Conservation (phyloP, 176 grass and related monocot species). For the Triticum timopheevii region DNA sequence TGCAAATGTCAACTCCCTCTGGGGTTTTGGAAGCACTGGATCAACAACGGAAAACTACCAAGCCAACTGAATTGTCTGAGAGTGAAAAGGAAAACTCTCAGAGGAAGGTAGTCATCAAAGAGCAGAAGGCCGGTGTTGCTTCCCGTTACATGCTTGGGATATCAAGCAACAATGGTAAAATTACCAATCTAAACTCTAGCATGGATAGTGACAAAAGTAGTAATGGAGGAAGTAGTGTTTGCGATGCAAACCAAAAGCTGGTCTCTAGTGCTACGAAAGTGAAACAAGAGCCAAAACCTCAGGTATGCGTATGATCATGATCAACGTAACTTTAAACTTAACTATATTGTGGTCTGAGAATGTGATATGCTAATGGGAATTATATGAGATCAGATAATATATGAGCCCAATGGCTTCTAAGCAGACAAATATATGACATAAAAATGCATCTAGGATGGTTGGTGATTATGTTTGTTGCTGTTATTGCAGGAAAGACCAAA, state of each 20-base stretch:
- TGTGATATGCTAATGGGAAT: neutral
- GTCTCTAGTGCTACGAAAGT: constrained; percentile 31
- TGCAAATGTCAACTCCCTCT: constrained; percentile 80
- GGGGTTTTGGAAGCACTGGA: constrained; percentile 58
- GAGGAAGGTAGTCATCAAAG: constrained; percentile 77
- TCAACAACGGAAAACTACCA: constrained; percentile 44
- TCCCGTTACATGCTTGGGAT: constrained; percentile 94
- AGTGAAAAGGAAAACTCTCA: constrained; percentile 83
- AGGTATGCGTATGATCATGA: constrained; percentile 56
- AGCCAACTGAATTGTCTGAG: constrained; percentile 62
- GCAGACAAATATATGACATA: constrained; percentile 4
- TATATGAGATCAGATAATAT: neutral
- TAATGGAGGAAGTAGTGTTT: constrained; percentile 40
- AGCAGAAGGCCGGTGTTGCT: constrained; percentile 72
- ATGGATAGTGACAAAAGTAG: constrained; percentile 57
- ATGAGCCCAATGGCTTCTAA: neutral
- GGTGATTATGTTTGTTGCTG: constrained; percentile 45
- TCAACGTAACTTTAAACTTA: neutral
- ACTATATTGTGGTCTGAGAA: neutral
- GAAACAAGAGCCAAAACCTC: constrained; percentile 66
- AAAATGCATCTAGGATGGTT: neutral
- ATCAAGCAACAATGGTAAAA: constrained; percentile 67
- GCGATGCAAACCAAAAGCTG: constrained; percentile 49
- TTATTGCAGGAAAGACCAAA: constrained; percentile 67
- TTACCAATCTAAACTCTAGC: constrained; percentile 51